phyloP scores from a whole-genome alignment of 306 rosid species.

The Citrullus mucosospermus region DNA sequence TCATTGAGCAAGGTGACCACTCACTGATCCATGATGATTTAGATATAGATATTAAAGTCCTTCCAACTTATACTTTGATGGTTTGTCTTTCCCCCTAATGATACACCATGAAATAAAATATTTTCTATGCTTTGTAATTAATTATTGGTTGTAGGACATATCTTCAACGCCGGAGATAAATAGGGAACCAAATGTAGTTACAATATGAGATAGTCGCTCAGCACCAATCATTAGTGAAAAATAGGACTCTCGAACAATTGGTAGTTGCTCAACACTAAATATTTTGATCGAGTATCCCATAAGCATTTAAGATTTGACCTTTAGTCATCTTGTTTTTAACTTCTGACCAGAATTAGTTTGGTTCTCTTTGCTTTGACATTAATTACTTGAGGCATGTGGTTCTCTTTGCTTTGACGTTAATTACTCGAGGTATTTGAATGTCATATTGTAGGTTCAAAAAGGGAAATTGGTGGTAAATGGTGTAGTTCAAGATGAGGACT shows the following conservation, averaged over 20 bases:
- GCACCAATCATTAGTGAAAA: not conserved
- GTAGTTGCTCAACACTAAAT: not conserved
- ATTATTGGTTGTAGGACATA: not conserved
- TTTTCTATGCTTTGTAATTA: not conserved
- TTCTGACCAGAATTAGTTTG: not conserved
- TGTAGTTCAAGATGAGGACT: slow-evolving; percentile 57
- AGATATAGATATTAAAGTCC: not conserved
- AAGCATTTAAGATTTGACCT: not conserved
- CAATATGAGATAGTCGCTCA: not conserved
- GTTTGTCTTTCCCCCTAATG: no score
- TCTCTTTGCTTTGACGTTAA: not conserved
- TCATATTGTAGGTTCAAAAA: slow-evolving; percentile 36
- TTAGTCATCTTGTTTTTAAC: not conserved
- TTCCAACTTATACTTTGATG: not conserved
- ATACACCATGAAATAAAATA: not conserved
- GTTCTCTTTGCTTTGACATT: not conserved
- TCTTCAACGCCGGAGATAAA: not conserved
- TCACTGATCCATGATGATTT: no score
- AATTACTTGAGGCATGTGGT: not conserved
- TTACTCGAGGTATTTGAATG: not conserved
- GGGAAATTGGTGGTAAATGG: slow-evolving; percentile 77
- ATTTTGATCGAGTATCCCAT: not conserved
- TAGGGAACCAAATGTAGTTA: not conserved
- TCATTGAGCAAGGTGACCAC: no score
- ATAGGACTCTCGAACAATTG: not conserved